phyloP scores from a whole-genome alignment of 768 basidiomycete species.

The Macrocybe gigantea region DNA sequence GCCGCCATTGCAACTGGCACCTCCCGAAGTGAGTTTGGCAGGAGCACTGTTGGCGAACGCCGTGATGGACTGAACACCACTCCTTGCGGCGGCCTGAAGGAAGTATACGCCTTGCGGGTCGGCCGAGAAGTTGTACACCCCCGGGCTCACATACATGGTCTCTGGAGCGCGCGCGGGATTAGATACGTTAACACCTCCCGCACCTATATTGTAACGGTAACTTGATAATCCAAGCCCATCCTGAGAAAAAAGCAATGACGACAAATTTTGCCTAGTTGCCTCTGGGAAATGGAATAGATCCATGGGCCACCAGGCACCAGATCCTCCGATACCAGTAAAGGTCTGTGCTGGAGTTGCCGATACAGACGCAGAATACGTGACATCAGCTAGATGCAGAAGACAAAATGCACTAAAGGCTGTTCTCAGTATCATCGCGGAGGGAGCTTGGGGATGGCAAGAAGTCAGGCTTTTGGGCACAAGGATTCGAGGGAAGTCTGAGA shows the following conservation, averaged over 20 bases:
- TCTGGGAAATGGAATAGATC: constrained; percentile 36
- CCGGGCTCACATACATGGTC: constrained; percentile 30
- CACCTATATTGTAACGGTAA: constrained; percentile 38
- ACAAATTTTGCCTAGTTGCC: constrained; percentile 31
- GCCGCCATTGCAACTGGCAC: constrained; percentile 27
- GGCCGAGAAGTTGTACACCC: constrained; percentile 32
- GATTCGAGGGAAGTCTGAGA: no score
- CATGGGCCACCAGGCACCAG: constrained; percentile 42
- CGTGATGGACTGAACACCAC: constrained; percentile 30
- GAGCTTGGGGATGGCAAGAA: no score
- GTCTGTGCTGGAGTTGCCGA: constrained; percentile 27
- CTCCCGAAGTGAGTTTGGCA: constrained; percentile 24
- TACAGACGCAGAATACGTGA: constrained; percentile 14
- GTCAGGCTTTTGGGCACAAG: no score
- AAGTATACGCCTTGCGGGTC: constrained; percentile 37
- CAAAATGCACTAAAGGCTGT: no score
- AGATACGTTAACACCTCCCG: constrained; percentile 34
- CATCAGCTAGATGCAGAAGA: not conserved
- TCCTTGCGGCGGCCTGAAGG: constrained; percentile 28
- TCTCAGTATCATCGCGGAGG: no score
- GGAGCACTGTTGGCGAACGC: constrained; percentile 40
- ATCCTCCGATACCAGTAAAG: constrained; percentile 34
- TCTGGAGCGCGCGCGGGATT: constrained; percentile 30
- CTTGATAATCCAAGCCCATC: constrained; percentile 33
- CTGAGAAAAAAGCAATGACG: constrained; percentile 31